These are phyloP conservation scores for Trametopsis cervina DNA, from an alignment of 768 basidiomycete species.

Conservation along the genomic window DNA sequence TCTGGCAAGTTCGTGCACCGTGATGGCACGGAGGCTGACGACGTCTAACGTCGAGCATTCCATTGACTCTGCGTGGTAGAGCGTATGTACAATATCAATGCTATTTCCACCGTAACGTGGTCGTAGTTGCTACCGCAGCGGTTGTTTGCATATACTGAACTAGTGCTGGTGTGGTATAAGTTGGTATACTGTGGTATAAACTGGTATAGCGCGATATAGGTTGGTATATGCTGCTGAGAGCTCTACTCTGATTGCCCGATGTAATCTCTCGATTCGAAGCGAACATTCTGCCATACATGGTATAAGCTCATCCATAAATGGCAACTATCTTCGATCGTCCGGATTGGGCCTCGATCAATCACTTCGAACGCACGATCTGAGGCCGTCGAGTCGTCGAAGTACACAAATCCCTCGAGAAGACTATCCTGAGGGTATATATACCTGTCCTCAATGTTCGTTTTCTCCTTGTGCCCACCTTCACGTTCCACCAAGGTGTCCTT, in stretches of 20 bases:
- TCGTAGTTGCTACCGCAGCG: too few relatives aligned
- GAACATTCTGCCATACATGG: too few relatives aligned
- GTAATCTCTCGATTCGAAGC: too few relatives aligned
- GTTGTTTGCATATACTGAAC: too few relatives aligned
- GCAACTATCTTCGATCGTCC: constrained; percentile 1
- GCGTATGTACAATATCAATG: too few relatives aligned
- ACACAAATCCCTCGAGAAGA: neutral
- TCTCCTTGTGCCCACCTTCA: constrained; percentile 5
- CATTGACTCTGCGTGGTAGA: too few relatives aligned
- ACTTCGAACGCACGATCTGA: neutral
- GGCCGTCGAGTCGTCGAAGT: constrained; percentile 1
- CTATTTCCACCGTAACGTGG: too few relatives aligned
- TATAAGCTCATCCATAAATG: neutral
- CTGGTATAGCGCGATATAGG: too few relatives aligned
- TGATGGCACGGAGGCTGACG: neutral
- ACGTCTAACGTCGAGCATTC: neutral
- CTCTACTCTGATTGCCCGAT: too few relatives aligned
- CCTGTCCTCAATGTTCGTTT: neutral
- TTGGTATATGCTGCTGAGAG: too few relatives aligned
- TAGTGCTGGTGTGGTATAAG: too few relatives aligned
- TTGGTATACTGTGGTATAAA: too few relatives aligned
- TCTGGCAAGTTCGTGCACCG: neutral
- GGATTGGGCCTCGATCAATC: neutral
- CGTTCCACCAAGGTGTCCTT: constrained; percentile 5
- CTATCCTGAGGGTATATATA: neutral